Evolutionary conservation across 495 filamentous ascomycete genomes (phyloP).

Genomic region (Penicillium silybi): DNA sequence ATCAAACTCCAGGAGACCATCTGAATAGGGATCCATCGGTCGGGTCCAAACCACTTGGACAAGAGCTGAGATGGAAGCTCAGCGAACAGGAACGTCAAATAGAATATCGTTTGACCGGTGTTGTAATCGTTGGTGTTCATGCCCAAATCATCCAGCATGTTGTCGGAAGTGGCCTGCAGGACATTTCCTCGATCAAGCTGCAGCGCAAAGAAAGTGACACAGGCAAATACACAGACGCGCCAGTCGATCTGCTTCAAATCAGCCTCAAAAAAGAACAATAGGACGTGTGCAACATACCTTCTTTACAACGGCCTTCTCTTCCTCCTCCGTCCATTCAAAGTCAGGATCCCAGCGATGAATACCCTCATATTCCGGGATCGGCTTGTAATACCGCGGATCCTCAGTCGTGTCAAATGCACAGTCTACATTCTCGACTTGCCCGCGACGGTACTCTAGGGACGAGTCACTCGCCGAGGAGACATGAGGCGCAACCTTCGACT

Average conservation of each 20-base stretch:
- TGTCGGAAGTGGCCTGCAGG: constrained; percentile 65
- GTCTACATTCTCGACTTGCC: constrained; percentile 15
- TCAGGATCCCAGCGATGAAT: constrained; percentile 72
- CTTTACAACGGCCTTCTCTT: constrained; percentile 63
- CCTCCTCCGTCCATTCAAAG: constrained; percentile 64
- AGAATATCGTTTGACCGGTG: constrained; percentile 70
- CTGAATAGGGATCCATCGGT: constrained; percentile 80
- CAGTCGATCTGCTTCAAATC: constrained; percentile 44
- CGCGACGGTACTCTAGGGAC: constrained; percentile 10
- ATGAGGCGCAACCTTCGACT: constrained; percentile 7
- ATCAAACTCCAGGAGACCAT: constrained; percentile 77
- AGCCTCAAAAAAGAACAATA: neutral
- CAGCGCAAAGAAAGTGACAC: constrained; percentile 78
- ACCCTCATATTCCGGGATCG: constrained; percentile 62
- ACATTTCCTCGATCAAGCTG: constrained; percentile 79
- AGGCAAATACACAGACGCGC: constrained; percentile 60
- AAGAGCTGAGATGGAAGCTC: constrained; percentile 73
- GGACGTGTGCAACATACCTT: constrained; percentile 44
- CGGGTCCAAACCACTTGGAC: constrained; percentile 71
- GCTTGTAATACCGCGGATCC: constrained; percentile 50
- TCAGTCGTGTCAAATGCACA: constrained; percentile 39
- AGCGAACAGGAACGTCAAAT: constrained; percentile 58
- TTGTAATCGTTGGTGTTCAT: constrained; percentile 76
- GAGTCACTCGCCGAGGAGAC: constrained; percentile 15
- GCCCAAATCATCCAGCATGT: constrained; percentile 57